Conservation (phyloP, 1,139 yeast species). For the Blastobotrys arbuscula region DNA sequence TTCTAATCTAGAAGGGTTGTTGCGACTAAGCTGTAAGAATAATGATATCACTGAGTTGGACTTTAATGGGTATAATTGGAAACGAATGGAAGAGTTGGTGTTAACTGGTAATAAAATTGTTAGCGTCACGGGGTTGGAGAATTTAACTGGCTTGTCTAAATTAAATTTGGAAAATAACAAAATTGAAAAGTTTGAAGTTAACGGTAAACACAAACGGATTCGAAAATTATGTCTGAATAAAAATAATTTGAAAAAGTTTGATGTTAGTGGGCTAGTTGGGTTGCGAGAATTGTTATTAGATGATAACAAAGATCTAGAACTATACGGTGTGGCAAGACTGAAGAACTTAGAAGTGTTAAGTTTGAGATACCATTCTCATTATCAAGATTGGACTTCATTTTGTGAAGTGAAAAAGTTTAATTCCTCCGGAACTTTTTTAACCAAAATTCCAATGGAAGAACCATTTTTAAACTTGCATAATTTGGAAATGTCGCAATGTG, state of each 20-base stretch:
- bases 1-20: constrained; percentile 28
- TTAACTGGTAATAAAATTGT: constrained; percentile 27
- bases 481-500: constrained; percentile 31
- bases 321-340: constrained; percentile 15
- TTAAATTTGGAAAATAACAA: constrained; percentile 26
- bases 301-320: constrained; percentile 14
- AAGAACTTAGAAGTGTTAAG: constrained; percentile 14
- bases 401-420: constrained; percentile 26
- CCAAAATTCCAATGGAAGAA: constrained; percentile 22
- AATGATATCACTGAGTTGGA: constrained; percentile 26
- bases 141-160: constrained; percentile 22
- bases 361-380: constrained; percentile 2
- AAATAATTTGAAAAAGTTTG: constrained; percentile 17
- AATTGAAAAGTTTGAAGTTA: constrained; percentile 15
- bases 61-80: constrained; percentile 22
- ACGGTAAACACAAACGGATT: constrained; percentile 13
- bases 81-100: constrained; percentile 26
- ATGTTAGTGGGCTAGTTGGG: constrained; percentile 16
- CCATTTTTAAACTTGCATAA: constrained; percentile 32
- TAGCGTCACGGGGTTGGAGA: constrained; percentile 23
- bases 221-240: constrained; percentile 17
- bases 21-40: constrained; percentile 25
- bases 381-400: constrained; percentile 16
- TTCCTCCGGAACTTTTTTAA: constrained; percentile 24
- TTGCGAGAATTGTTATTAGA: constrained; percentile 19